Conservation (phyloP, 148 eudicot genomes). For the Vaccinium corymbosum region DNA sequence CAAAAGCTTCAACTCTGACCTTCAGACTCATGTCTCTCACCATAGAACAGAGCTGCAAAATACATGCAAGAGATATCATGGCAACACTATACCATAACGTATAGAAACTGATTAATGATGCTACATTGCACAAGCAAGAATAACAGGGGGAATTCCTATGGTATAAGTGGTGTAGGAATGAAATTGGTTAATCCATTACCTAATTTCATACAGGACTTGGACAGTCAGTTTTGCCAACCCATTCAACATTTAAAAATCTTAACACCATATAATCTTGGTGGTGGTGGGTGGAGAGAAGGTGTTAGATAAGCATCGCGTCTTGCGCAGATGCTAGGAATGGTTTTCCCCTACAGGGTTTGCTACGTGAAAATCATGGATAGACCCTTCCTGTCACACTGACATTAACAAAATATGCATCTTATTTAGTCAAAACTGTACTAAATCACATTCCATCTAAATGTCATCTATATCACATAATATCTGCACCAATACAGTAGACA, state of each 20-base stretch:
- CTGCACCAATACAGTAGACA: neutral
- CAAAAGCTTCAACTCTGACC: slow-evolving; percentile 69
- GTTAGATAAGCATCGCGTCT: no score
- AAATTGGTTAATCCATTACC: neutral
- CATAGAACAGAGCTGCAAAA: slow-evolving; percentile 71
- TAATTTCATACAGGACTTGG: slow-evolving; percentile 1
- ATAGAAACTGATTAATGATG: neutral
- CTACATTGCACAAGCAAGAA: neutral
- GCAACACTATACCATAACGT: neutral
- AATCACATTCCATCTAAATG: neutral
- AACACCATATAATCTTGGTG: neutral
- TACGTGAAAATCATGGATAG: neutral
- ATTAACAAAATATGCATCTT: slow-evolving; percentile 3
- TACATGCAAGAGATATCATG: neutral
- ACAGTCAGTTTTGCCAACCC: neutral
- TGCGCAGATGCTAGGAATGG: neutral
- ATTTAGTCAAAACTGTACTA: neutral
- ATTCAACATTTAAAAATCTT: neutral
- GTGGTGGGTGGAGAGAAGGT: neutral
- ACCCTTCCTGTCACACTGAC: slow-evolving; percentile 10
- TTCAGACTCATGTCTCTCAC: slow-evolving; percentile 80
- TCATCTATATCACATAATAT: neutral
- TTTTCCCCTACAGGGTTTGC: neutral
- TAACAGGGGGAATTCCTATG: neutral
- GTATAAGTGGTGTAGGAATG: neutral